Base-by-base conservation (phyloP, 768 basidiomycete genomes). In the Tulasnella sp. region DNA sequence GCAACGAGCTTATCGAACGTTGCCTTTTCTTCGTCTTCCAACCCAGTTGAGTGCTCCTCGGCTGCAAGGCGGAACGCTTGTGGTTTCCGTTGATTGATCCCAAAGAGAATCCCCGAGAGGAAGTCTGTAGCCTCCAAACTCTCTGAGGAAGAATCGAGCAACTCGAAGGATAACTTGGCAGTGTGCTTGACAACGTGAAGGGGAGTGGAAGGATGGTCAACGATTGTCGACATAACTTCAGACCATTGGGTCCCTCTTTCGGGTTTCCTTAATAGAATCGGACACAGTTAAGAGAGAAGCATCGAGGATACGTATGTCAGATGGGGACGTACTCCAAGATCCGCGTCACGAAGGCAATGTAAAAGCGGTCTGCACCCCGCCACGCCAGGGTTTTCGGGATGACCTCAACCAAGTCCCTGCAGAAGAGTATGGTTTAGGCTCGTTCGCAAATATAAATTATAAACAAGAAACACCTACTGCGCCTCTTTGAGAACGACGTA, bases 321-420 rank as follows among this genome's bases (percentile, higher is more conserved):
- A 31, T 77, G 52, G 19, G 74, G 76, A 75, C 76, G 17, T 79
- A 78, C 49, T 77, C 45, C 2, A 77, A 71, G 22, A 82, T 58
- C 2, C 78, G 72, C 8, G 76, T 71, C 40, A 80, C 31, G 78
- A 82, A 78, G 1, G 82, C 80, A 22, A 78, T 75, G 77, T 90
- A 67, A 31, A 93, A 83, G 77, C 86, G 88, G 72, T 90, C 88
- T 3, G 85, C 85, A 38, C 89, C 90, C 69, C 85, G 80, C 84
- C 87, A 88, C 29, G 81, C 79, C 68, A 85, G 82, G 0, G 84
- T 82, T 29, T 83, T 82, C n/a, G 83, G 82, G 12, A 90, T 79
- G 70, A 88, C 87, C 31, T 86, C 84, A 9, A 86, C 81, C 29
- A 90, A 82, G 36, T 83, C 82, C 4, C 89, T 91, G 75, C 25